These are phyloP conservation scores for Nicotiana tabacum DNA, from an alignment of 257 asterid genomes.

Conservation along the genomic window DNA sequence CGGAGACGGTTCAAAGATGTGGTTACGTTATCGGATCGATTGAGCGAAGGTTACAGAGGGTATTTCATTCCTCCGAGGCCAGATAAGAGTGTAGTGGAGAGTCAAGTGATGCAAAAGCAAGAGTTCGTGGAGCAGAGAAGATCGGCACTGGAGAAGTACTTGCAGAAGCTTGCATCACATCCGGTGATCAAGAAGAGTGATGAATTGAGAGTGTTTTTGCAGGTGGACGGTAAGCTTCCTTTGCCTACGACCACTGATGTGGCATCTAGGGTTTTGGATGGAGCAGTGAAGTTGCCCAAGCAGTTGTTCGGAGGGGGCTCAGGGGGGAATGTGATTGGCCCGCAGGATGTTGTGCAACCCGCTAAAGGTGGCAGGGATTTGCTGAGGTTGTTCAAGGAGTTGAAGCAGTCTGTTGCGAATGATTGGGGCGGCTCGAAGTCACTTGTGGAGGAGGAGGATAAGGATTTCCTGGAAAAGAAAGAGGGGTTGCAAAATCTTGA, in stretches of 20 bases:
- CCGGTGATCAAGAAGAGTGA: slow-evolving; percentile 76
- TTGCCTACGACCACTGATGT: slow-evolving; percentile 62
- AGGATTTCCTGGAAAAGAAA: slow-evolving; percentile 79
- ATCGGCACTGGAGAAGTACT: slow-evolving; percentile 75
- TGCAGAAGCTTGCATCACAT: slow-evolving; percentile 71
- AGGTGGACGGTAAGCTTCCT: slow-evolving; percentile 82
- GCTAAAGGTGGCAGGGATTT: slow-evolving; percentile 92
- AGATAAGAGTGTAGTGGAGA: slow-evolving; percentile 86
- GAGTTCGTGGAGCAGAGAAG: slow-evolving; percentile 98
- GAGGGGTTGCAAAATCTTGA: slow-evolving; percentile 65
- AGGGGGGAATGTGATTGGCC: slow-evolving; percentile 52
- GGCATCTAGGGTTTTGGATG: slow-evolving; percentile 90
- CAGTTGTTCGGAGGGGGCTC: slow-evolving; percentile 89
- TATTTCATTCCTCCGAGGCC: slow-evolving; percentile 87
- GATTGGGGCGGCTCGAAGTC: slow-evolving; percentile 82
- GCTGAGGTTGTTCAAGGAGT: slow-evolving; percentile 84
- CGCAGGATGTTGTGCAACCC: slow-evolving; percentile 86
- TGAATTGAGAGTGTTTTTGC: slow-evolving; percentile 86
- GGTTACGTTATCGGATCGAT: slow-evolving; percentile 81
- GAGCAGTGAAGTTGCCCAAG: slow-evolving; percentile 82
- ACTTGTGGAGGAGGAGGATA: slow-evolving; percentile 76
- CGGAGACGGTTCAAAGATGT: slow-evolving; percentile 87
- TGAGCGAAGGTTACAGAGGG: slow-evolving; percentile 72
- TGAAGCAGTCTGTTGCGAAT: slow-evolving; percentile 84
- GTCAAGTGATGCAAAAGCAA: slow-evolving; percentile 98